Percentiles rank a stretch among this genome's conserved stretches.
phyloP scores from a whole-genome alignment of 495 filamentous ascomycete genomes.

The Rhizodiscina lignyota region DNA sequence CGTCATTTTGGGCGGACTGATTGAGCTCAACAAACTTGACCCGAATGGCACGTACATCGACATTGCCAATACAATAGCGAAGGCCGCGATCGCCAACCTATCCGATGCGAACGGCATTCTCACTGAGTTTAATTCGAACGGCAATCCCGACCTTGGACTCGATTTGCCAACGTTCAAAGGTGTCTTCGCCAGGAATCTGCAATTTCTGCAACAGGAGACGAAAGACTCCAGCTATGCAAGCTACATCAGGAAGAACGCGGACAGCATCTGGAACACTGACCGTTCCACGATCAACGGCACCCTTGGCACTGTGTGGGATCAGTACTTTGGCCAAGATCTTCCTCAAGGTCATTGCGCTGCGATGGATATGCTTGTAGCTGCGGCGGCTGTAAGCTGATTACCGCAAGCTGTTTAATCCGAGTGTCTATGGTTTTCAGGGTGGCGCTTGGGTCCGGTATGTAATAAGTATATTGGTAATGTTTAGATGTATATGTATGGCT shows the following conservation, averaged over 20 bases:
- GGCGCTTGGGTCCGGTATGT: no score
- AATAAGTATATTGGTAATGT: no score
- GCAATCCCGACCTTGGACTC: conserved; percentile 44
- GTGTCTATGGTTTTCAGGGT: no score
- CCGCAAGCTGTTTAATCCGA: no score
- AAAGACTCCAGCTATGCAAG: conserved; percentile 32
- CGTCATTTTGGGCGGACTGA: conserved; percentile 54
- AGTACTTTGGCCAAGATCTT: conserved; percentile 30
- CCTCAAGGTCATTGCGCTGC: conserved; percentile 50
- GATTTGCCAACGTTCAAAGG: conserved; percentile 65
- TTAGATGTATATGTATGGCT: no score
- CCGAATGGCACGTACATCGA: conserved; percentile 32
- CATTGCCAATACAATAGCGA: conserved; percentile 46
- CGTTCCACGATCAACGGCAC: conserved; percentile 29
- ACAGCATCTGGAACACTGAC: conserved; percentile 50
- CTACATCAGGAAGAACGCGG: conserved; percentile 44
- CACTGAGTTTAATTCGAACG: conserved; percentile 47
- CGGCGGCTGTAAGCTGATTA: conserved; percentile 34
- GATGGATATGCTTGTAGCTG: conserved; percentile 53
- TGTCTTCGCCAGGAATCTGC: conserved; percentile 54
- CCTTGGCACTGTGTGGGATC: conserved; percentile 42
- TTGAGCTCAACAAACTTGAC: conserved; percentile 43
- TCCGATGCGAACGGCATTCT: conserved; percentile 41
- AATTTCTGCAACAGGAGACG: conserved; percentile 33
- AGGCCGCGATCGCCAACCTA: conserved; percentile 39